Evolutionary conservation across 352 stramenopile genomes (phyloP).

Genomic region (Ochromonadaceae sp.): DNA sequence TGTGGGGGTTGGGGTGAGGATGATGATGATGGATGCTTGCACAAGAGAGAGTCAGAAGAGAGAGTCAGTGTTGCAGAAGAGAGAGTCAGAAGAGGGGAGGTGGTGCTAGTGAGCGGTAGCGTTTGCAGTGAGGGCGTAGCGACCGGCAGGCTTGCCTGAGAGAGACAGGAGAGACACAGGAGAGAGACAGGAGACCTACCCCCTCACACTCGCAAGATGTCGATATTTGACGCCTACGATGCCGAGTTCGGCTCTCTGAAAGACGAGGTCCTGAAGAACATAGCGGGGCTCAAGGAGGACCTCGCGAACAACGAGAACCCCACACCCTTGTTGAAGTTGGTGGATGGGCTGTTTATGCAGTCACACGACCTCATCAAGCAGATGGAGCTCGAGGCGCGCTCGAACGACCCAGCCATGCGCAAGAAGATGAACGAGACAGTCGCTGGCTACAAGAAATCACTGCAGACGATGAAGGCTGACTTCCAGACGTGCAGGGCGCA

Average conservation of each 20-base stretch:
- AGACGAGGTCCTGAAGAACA: conserved; percentile 13
- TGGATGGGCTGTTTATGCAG: conserved; percentile 5
- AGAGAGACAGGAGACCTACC: not conserved
- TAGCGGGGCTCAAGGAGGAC: not conserved
- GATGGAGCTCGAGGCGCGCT: conserved; percentile 13
- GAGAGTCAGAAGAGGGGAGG: no score
- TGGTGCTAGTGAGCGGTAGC: no score
- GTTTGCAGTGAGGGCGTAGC: no score
- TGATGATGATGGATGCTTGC: no score
- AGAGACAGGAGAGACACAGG: no score
- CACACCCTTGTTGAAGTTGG: not conserved
- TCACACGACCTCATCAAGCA: conserved; percentile 12
- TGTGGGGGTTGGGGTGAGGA: no score
- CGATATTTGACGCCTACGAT: conserved; percentile 19
- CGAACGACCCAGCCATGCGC: conserved; percentile 6
- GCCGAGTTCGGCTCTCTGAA: not conserved
- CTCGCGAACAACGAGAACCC: not conserved
- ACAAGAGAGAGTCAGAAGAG: no score
- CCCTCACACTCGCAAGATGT: not conserved
- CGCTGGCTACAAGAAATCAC: conserved; percentile 6
- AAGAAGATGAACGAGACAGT: conserved; percentile 14
- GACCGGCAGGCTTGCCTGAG: no score
- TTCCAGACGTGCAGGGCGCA: not conserved
- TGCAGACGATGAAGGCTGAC: not conserved
- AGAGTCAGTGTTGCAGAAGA: no score